phyloP scores from a whole-genome alignment of 106 monocot genomes.

The Dendrobium chrysotoxum region DNA sequence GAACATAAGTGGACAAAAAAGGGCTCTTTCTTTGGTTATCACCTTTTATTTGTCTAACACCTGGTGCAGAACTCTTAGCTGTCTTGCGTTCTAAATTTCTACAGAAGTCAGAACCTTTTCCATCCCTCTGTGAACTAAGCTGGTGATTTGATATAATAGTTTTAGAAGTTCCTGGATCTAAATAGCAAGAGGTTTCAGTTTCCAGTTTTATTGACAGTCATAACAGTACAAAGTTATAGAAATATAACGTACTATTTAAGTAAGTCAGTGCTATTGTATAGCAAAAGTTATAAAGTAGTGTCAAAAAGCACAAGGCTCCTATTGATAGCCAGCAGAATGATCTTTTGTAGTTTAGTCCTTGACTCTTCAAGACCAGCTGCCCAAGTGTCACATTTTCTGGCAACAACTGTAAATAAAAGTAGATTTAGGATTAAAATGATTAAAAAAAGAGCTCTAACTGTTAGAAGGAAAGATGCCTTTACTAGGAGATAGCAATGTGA shows the following conservation, averaged over 20 bases:
- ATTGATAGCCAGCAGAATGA: constrained; percentile 19
- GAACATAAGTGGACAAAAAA: no score
- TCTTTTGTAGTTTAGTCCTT: constrained; percentile 2
- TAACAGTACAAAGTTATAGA: background rate
- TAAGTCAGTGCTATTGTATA: constrained; percentile 15
- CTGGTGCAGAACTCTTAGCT: background rate
- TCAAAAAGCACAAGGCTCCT: constrained; percentile 13
- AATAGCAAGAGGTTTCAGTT: background rate
- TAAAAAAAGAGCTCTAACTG: background rate
- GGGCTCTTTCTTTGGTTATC: no score
- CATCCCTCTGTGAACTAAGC: background rate
- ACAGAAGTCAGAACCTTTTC: background rate
- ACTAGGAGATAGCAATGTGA: no score
- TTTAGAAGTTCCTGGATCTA: constrained; percentile 13
- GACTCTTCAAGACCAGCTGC: constrained; percentile 4
- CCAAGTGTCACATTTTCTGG: constrained; percentile 13
- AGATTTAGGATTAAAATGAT: background rate
- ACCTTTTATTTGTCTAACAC: no score
- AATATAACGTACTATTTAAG: constrained; percentile 5
- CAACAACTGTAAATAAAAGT: background rate
- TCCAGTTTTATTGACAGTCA: background rate
- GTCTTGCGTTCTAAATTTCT: background rate
- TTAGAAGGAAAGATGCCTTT: background rate
- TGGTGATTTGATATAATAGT: background rate
- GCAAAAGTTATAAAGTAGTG: constrained; percentile 10